Evolutionary conservation across 371 early-diverging fungal genomes (phyloP).

Genomic region (Rhizomucor pusillus): DNA sequence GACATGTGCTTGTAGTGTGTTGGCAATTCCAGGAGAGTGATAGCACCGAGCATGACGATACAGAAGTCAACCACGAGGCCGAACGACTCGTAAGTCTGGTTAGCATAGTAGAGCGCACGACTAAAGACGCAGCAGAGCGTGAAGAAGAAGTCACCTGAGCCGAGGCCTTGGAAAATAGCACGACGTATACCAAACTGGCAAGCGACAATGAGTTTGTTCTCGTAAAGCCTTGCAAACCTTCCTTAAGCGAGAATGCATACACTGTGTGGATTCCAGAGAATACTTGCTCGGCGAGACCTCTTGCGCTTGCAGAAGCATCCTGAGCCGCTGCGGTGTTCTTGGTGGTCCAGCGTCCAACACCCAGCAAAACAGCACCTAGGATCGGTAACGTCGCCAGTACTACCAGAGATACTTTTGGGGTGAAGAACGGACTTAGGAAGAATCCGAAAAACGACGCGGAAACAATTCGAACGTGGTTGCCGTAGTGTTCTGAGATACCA

Average conservation of each 20-base stretch:
- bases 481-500: conserved; percentile 78
- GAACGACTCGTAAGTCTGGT: conserved; percentile 46
- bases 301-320: conserved; percentile 55
- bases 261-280: conserved; percentile 77
- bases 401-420: no score
- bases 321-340: conserved; percentile 36
- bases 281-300: conserved; percentile 74
- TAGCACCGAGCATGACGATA: conserved; percentile 59
- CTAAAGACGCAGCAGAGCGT: conserved; percentile 56
- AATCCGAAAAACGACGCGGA: no score
- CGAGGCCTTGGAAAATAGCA: conserved; percentile 33
- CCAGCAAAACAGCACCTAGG: conserved; percentile 26
- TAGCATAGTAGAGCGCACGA: conserved; percentile 71
- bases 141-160: conserved; percentile 54
- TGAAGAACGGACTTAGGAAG: no score
- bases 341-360: conserved; percentile 63
- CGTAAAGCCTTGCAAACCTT: conserved; percentile 60
- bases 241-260: conserved; percentile 69
- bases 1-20: conserved; percentile 52
- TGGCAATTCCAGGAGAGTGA: conserved; percentile 30
- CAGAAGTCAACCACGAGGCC: conserved; percentile 61
- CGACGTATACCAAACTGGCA: conserved; percentile 47
- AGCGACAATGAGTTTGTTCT: conserved; percentile 40
- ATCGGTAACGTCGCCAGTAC: conserved; percentile 60
- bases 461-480: conserved; percentile 75